Conservation (phyloP, 1,139 yeast genomes). For the Hemisphaericaspora xylanilytica region DNA sequence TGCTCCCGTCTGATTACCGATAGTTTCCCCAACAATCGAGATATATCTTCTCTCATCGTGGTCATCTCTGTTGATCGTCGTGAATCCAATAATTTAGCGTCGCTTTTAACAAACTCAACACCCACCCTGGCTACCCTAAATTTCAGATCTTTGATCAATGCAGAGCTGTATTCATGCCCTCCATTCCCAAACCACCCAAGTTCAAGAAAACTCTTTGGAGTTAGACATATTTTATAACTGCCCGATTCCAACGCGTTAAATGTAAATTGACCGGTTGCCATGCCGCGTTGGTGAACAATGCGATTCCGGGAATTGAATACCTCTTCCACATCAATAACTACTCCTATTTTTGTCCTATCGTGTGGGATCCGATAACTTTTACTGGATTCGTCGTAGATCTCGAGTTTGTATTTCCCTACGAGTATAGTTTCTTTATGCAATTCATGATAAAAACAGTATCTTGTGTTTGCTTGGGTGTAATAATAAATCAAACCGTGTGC, state of each 20-base stretch:
- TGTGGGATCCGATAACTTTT: constrained; percentile 44
- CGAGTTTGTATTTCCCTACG: constrained; percentile 57
- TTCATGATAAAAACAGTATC: constrained; percentile 67
- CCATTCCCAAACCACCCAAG: constrained; percentile 14
- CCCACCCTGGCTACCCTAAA: constrained; percentile 50
- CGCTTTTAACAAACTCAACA: constrained; percentile 55
- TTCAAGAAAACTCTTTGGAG: constrained; percentile 50
- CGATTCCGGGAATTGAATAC: constrained; percentile 66
- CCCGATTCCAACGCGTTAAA: constrained; percentile 71
- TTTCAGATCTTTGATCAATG: constrained; percentile 36
- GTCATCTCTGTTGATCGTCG: constrained; percentile 48
- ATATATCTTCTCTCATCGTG: constrained; percentile 51
- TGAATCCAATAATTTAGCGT: constrained; percentile 49
- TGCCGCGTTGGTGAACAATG: constrained; percentile 62
- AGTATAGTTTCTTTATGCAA: constrained; percentile 57
- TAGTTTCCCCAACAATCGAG: constrained; percentile 52
- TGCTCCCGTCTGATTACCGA: constrained; percentile 63
- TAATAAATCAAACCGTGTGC: constrained; percentile 32
- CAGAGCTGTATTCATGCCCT: not conserved
- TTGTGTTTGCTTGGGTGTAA: constrained; percentile 56
- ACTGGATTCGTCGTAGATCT: constrained; percentile 48
- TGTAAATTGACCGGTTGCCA: constrained; percentile 61
- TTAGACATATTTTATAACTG: constrained; percentile 69
- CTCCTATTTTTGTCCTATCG: constrained; percentile 28
- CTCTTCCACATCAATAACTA: constrained; percentile 54